Evolutionary conservation across 805 yeast genomes (phyloP).

Genomic region (Candida caryicola): DNA sequence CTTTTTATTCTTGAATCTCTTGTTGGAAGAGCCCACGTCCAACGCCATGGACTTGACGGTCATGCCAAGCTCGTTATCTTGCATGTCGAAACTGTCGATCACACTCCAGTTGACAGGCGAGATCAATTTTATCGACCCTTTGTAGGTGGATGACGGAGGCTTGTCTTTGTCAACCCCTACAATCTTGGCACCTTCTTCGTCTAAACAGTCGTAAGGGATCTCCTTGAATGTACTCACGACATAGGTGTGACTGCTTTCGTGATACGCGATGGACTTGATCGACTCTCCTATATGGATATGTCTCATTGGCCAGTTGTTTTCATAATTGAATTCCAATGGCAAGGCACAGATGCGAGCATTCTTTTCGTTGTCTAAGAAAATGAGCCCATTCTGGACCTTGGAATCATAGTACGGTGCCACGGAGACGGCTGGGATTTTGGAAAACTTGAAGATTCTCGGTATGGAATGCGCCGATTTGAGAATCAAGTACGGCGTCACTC

Average conservation of each 20-base stretch:
- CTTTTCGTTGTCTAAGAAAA: conserved; percentile 67
- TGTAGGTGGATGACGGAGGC: conserved; percentile 55
- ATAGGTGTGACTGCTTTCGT: conserved; percentile 60
- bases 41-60: conserved; percentile 53
- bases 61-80: conserved; percentile 64
- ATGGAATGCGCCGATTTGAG: conserved; percentile 60
- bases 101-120: conserved; percentile 76
- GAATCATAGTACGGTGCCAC: conserved; percentile 52
- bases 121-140: conserved; percentile 60
- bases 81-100: conserved; percentile 65
- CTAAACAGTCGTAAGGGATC: conserved; percentile 61
- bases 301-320: conserved; percentile 59
- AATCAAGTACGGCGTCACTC: conserved; percentile 67
- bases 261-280: conserved; percentile 64
- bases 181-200: conserved; percentile 68
- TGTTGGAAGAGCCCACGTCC: conserved; percentile 43
- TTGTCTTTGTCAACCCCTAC: conserved; percentile 53
- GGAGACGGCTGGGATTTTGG: conserved; percentile 63
- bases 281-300: conserved; percentile 55
- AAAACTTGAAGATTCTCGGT: conserved; percentile 66
- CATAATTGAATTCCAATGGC: conserved; percentile 49
- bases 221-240: conserved; percentile 59
- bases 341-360: conserved; percentile 62
- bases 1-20: conserved; percentile 47
- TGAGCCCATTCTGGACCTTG: conserved; percentile 49